phyloP scores from a whole-genome alignment of 768 basidiomycete genomes.

The Nidula microcarpa region DNA sequence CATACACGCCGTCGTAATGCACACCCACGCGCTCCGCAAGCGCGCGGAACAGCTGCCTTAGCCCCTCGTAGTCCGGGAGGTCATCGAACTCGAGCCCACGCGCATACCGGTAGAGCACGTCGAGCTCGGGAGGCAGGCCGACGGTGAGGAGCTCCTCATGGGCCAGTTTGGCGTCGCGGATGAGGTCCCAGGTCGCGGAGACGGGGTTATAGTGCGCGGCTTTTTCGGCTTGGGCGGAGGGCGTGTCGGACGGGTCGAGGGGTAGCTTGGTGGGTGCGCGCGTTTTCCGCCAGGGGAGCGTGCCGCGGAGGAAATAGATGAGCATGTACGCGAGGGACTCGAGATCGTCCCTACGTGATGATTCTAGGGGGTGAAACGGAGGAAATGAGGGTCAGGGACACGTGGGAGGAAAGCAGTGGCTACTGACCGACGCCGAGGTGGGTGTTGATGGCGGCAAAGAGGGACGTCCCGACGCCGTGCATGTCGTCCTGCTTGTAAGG shows the following conservation, averaged over 20 bases:
- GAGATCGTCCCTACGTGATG: slow-evolving; percentile 74
- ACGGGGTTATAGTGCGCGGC: slow-evolving; percentile 43
- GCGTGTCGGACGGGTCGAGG: slow-evolving; percentile 15
- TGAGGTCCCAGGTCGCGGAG: slow-evolving; percentile 72
- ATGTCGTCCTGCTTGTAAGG: slow-evolving; percentile 71
- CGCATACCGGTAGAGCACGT: slow-evolving; percentile 76
- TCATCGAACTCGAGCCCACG: slow-evolving; percentile 85
- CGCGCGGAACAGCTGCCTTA: slow-evolving; percentile 68
- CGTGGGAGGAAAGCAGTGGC: not conserved
- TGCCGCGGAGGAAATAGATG: slow-evolving; percentile 76
- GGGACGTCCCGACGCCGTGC: slow-evolving; percentile 76
- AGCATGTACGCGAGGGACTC: slow-evolving; percentile 83
- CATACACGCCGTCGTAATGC: slow-evolving; percentile 48
- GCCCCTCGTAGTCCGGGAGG: slow-evolving; percentile 83
- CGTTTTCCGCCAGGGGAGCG: slow-evolving; percentile 75
- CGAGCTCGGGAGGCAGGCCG: slow-evolving; percentile 78
- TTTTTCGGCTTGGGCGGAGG: not conserved
- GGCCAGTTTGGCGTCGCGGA: slow-evolving; percentile 68
- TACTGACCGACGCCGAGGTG: slow-evolving; percentile 71
- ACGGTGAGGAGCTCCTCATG: slow-evolving; percentile 66
- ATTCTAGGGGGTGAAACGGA: slow-evolving; percentile 39
- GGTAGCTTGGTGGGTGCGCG: slow-evolving; percentile 44
- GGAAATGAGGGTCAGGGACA: not conserved
- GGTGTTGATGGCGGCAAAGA: slow-evolving; percentile 74
- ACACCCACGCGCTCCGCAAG: slow-evolving; percentile 52